These are phyloP conservation scores for Neofusicoccum umdonicola DNA, from an alignment of 2,329 filamentous ascomycete species.

Conservation along the genomic window DNA sequence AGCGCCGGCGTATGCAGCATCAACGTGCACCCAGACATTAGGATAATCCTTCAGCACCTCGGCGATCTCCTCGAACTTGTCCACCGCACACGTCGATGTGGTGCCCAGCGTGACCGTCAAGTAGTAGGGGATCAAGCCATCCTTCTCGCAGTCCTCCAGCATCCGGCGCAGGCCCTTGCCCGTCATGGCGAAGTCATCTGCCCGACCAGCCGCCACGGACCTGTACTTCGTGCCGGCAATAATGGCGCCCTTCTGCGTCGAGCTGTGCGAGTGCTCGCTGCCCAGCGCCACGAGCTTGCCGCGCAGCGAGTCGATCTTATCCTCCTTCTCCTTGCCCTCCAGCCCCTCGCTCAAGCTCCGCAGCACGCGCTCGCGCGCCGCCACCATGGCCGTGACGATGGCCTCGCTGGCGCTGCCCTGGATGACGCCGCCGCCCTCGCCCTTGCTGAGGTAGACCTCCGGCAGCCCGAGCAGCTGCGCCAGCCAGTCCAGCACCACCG, in stretches of 20 bases:
- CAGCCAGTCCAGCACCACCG: conserved; percentile 88
- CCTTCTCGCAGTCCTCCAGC: conserved; percentile 63
- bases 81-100: conserved; percentile 83
- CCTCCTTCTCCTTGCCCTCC: conserved; percentile 59
- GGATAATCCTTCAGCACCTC: conserved; percentile 54
- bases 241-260: conserved; percentile 81
- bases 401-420: conserved; percentile 89
- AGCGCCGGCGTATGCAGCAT: conserved; percentile 88
- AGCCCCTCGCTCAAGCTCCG: conserved; percentile 32
- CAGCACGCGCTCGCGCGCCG: conserved; percentile 65
- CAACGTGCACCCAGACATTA: conserved; percentile 84
- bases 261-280: conserved; percentile 76
- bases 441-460: conserved; percentile 68
- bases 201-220: conserved; percentile 61
- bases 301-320: conserved; percentile 64
- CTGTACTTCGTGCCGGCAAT: conserved; percentile 83
- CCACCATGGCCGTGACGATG: conserved; percentile 80
- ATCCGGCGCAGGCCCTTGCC: conserved; percentile 59
- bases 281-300: conserved; percentile 76
- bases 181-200: conserved; percentile 68
- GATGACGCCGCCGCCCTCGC: conserved; percentile 85
- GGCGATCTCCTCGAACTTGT: conserved; percentile 72
- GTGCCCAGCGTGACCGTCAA: conserved; percentile 81
- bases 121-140: conserved; percentile 81
- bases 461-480: conserved; percentile 74